Evolutionary conservation across 345 rosid species (phyloP).

Genomic region (Syzygium oleosum): DNA sequence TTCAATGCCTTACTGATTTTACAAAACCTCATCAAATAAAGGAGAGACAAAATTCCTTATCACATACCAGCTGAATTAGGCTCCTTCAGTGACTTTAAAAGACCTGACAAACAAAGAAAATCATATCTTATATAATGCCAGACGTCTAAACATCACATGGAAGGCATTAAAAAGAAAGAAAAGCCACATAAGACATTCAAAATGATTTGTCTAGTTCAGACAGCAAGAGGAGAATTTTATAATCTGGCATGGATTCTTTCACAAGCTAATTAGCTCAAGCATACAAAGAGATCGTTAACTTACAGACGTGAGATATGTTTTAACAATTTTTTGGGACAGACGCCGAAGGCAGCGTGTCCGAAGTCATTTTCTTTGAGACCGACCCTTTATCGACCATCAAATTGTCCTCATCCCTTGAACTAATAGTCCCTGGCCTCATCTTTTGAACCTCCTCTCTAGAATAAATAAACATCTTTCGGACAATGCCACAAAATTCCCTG

Average conservation of each 20-base stretch:
- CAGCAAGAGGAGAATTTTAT: neutral
- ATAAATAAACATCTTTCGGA: constrained; percentile 50
- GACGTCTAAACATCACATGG: neutral
- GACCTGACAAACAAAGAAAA: neutral
- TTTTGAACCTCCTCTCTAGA: constrained; percentile 75
- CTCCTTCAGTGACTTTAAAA: neutral
- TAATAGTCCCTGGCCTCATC: constrained; percentile 53
- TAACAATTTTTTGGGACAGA: constrained; percentile 23
- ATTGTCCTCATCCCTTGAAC: constrained; percentile 33
- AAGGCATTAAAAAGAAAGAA: neutral
- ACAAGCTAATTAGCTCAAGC: neutral
- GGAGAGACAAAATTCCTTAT: neutral
- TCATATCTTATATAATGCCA: neutral
- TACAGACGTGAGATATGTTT: neutral
- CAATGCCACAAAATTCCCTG: constrained; percentile 85
- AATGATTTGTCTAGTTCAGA: neutral
- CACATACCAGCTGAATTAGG: neutral
- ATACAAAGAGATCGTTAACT: neutral
- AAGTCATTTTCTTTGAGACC: constrained; percentile 34
- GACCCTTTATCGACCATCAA: constrained; percentile 17
- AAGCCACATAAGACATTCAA: neutral
- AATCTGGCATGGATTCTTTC: neutral
- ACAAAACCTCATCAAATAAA: neutral
- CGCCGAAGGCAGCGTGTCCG: constrained; percentile 10
- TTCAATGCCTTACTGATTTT: neutral